These are phyloP conservation scores for Ogataea trehalophila DNA, from an alignment of 805 yeast genomes.

Conservation along the genomic window DNA sequence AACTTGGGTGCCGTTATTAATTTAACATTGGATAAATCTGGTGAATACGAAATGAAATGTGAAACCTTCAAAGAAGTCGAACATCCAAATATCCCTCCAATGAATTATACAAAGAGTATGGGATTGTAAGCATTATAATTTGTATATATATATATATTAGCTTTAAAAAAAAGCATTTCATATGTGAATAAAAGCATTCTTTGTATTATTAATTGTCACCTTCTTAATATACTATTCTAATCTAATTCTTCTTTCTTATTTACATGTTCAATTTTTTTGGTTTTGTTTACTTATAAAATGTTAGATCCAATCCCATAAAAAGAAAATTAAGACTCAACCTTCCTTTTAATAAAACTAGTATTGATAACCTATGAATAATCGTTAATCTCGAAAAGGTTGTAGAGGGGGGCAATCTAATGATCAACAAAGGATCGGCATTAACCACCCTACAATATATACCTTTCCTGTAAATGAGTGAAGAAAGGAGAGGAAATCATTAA, in stretches of 20 bases:
- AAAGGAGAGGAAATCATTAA: slow-evolving; percentile 17
- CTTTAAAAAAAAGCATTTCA: not conserved
- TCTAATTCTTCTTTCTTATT: not conserved
- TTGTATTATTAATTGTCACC: no score
- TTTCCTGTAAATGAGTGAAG: slow-evolving; percentile 29
- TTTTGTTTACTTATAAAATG: slow-evolving; percentile 1
- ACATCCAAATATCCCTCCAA: slow-evolving; percentile 89
- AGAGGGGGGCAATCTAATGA: slow-evolving; percentile 34
- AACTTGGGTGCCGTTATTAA: slow-evolving; percentile 88
- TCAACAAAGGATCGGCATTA: slow-evolving; percentile 21
- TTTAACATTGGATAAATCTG: slow-evolving; percentile 44
- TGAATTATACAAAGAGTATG: slow-evolving; percentile 67
- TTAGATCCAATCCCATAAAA: slow-evolving; percentile 11
- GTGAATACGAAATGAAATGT: slow-evolving; percentile 45
- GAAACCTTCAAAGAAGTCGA: slow-evolving; percentile 73
- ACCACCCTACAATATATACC: slow-evolving; percentile 38
- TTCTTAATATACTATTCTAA: no score
- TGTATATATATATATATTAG: slow-evolving; percentile 32
- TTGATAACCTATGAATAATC: no score
- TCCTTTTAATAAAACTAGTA: not conserved
- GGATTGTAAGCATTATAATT: slow-evolving; percentile 21
- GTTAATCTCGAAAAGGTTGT: slow-evolving; percentile 33
- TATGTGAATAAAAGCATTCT: not conserved
- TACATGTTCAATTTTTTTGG: not conserved
- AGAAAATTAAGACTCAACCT: slow-evolving; percentile 2